Base-by-base conservation (phyloP, 495 filamentous ascomycete genomes). In the Physcia stellaris region DNA sequence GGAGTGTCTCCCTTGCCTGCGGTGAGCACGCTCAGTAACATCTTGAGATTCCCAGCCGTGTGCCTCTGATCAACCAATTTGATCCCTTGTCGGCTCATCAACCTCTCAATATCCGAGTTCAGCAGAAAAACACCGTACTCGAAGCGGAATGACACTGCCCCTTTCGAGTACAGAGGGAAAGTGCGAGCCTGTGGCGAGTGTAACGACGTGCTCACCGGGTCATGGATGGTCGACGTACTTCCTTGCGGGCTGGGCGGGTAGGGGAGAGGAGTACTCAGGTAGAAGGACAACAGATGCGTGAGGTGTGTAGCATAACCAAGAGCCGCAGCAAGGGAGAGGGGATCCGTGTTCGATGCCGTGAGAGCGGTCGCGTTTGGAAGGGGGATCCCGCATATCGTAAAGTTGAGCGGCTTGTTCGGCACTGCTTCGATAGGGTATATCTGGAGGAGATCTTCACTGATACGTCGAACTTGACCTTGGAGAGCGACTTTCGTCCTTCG, bases 51-150 rank as follows among this genome's bases (percentile, higher is more conserved):
- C 26, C 86, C 83, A 12, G 95, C 63, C 2, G 88, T 96, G 42
- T 94, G 83, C 0, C 90, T 67, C 11, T 94, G 80, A 55, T 98
- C 90, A 27, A 93, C 67, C 7, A 86, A 72, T 31, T 75, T 72
- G 2, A 94, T 54, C 0, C 79, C 82, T 40, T 80, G 73, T n/a
- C 70, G 64, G 40, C 67, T 71, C 44, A 86, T 81, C 21, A 98
- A 64, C 28, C 82, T 68, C 59, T 98, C 88, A 32, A 98, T 83
- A 49, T 95, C 68, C 51, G 94, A 88, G 58, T 96, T 95, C 3
- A 98, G 64, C 9, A 96, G 59, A 47, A 96, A 98, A 45, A 94
- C 86, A 4, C 67, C 90, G 61, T 96, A 98, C 45, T 95, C 88
- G 52, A 95, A 94, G 7, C 87, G 74, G 50, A 82, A 94, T 21